Conservation (phyloP, 345 rosid species). For the Crucihimalaya himalaica region DNA sequence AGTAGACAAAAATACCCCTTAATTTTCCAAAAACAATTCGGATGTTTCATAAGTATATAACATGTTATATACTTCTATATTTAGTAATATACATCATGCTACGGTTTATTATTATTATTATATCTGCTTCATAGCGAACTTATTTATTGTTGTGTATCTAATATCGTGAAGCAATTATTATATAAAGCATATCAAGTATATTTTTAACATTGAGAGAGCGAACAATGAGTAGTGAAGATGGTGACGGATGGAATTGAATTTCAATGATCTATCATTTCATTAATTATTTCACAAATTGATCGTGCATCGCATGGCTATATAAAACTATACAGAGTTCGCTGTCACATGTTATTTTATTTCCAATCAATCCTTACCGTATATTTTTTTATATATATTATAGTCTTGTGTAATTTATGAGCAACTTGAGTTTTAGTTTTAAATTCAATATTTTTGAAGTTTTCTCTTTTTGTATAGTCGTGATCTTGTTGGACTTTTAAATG, state of each 20-base stretch:
- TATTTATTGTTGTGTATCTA: too few relatives aligned
- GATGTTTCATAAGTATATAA: neutral
- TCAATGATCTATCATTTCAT: neutral
- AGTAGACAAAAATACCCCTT: neutral
- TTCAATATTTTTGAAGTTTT: neutral
- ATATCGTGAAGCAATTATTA: too few relatives aligned
- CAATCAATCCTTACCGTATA: neutral
- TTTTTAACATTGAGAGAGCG: neutral
- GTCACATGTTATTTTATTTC: slow-evolving; percentile 7
- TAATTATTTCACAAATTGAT: neutral
- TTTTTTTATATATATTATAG: neutral
- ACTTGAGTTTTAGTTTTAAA: neutral
- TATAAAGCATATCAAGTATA: neutral
- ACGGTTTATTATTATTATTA: too few relatives aligned
- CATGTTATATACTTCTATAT: neutral
- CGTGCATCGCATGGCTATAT: slow-evolving; percentile 14
- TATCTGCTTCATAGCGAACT: too few relatives aligned
- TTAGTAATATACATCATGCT: too few relatives aligned
- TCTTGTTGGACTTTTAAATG: neutral
- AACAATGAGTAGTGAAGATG: slow-evolving; percentile 1
- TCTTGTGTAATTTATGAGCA: neutral
- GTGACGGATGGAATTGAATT: neutral
- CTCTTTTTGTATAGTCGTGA: neutral
- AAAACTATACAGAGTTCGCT: neutral
- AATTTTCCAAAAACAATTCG: too few relatives aligned